Evolutionary conservation across 345 rosid species (phyloP).

Genomic region (Toxicodendron radicans): DNA sequence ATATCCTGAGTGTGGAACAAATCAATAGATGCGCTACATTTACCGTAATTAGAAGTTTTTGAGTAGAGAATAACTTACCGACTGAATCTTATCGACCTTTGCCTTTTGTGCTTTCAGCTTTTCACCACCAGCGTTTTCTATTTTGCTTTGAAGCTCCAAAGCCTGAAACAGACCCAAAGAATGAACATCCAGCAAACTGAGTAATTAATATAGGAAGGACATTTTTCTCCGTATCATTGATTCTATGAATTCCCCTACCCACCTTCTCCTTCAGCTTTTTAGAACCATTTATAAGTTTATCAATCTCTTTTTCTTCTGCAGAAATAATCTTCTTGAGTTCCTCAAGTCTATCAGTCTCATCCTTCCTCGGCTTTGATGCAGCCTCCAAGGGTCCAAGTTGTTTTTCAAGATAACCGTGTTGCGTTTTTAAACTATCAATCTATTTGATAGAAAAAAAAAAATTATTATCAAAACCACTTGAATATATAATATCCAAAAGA

Average conservation of each 20-base stretch:
- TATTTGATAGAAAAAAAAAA: slow-evolving; percentile 30
- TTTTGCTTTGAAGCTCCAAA: slow-evolving; percentile 71
- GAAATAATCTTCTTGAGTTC: slow-evolving; percentile 60
- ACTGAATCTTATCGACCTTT: slow-evolving; percentile 80
- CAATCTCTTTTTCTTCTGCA: slow-evolving; percentile 72
- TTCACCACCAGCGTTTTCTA: slow-evolving; percentile 95
- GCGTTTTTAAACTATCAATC: slow-evolving; percentile 81
- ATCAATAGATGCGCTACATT: slow-evolving; percentile 23
- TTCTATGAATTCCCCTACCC: slow-evolving; percentile 17
- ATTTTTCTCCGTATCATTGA: neutral
- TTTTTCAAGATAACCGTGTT: slow-evolving; percentile 66
- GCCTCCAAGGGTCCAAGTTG: slow-evolving; percentile 79
- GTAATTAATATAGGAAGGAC: neutral
- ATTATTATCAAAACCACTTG: slow-evolving; percentile 13
- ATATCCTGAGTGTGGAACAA: slow-evolving; percentile 57
- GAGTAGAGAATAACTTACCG: slow-evolving; percentile 54
- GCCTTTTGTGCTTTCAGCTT: slow-evolving; percentile 70
- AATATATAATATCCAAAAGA: slow-evolving; percentile 15
- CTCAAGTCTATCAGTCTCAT: slow-evolving; percentile 63
- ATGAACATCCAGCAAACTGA: neutral
- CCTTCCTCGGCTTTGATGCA: slow-evolving; percentile 74
- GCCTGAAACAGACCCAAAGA: slow-evolving; percentile 46
- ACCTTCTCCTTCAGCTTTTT: slow-evolving; percentile 80
- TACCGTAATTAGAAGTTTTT: slow-evolving; percentile 16
- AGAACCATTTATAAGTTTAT: slow-evolving; percentile 62